Percentiles rank a stretch among this genome's conserved stretches.
phyloP scores from a whole-genome alignment of 2,329 filamentous ascomycete species.

The Penicillium rolfsii region DNA sequence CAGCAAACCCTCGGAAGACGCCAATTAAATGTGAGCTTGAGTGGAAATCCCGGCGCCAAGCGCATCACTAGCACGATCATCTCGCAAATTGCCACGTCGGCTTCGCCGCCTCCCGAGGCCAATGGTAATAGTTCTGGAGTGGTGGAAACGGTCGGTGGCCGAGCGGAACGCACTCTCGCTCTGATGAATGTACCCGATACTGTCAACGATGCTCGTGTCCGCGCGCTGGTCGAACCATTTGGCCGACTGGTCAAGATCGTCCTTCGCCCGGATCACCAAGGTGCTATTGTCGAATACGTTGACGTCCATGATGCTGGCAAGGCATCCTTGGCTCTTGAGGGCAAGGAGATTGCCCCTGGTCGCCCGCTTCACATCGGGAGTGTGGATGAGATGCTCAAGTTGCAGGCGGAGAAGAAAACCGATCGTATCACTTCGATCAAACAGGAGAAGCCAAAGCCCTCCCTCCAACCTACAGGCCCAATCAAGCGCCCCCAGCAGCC shows the following conservation, averaged over 20 bases:
- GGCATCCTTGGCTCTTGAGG: conserved; percentile 51
- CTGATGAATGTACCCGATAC: conserved; percentile 89
- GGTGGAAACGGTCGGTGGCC: conserved; percentile 47
- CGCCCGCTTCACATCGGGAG: conserved; percentile 54
- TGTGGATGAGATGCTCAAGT: conserved; percentile 55
- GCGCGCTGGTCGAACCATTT: conserved; percentile 69
- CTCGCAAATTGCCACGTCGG: conserved; percentile 41
- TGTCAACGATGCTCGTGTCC: conserved; percentile 83
- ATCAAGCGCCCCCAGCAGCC: conserved; percentile 53
- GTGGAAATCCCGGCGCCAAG: conserved; percentile 49
- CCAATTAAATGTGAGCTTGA: conserved; percentile 67
- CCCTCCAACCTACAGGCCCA: conserved; percentile 37
- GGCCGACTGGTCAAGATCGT: conserved; percentile 75
- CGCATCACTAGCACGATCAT: conserved; percentile 51
- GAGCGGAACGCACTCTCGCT: conserved; percentile 71
- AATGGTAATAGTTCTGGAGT: conserved; percentile 42
- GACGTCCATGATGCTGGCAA: conserved; percentile 72
- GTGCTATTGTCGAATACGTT: conserved; percentile 81
- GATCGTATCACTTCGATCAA: conserved; percentile 39
- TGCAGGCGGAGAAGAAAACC: conserved; percentile 46
- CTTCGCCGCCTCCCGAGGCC: conserved; percentile 42
- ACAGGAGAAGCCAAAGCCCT: conserved; percentile 44
- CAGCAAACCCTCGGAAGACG: conserved; percentile 70
- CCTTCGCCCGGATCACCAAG: conserved; percentile 78
- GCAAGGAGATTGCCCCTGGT: conserved; percentile 50